Conservation (phyloP, 1,284 basidiomycete species). For the Hymenochaete sp. region DNA sequence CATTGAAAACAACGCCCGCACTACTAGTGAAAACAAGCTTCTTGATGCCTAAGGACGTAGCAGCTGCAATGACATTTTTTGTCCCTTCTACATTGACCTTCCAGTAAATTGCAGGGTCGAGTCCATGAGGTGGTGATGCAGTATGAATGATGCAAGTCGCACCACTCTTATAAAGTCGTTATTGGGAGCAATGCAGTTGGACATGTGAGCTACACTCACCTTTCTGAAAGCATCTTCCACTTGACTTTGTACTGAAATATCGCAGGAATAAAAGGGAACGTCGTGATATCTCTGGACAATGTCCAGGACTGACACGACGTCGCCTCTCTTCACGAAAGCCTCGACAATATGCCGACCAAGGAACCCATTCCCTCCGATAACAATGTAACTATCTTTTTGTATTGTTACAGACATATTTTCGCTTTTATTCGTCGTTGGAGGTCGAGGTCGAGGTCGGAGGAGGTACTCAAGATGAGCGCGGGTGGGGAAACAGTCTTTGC, state of each 20-base stretch:
- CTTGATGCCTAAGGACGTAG: slow-evolving; percentile 59
- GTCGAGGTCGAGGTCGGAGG: background rate
- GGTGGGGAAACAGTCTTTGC: background rate
- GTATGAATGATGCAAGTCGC: slow-evolving; percentile 92
- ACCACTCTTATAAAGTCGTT: slow-evolving; percentile 44
- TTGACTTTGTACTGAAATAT: slow-evolving; percentile 72
- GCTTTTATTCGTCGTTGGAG: background rate
- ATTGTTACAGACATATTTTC: background rate
- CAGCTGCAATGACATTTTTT: slow-evolving; percentile 75
- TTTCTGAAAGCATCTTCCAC: slow-evolving; percentile 66
- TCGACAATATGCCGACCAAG: slow-evolving; percentile 87
- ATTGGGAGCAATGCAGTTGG: background rate
- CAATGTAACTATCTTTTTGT: slow-evolving; percentile 58
- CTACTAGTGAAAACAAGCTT: slow-evolving; percentile 96
- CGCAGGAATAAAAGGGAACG: slow-evolving; percentile 78
- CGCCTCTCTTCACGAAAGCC: slow-evolving; percentile 68
- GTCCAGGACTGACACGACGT: slow-evolving; percentile 80
- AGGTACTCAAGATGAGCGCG: background rate
- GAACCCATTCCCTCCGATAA: slow-evolving; percentile 90
- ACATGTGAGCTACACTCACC: slow-evolving; percentile 33
- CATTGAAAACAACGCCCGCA: slow-evolving; percentile 89
- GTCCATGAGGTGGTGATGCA: slow-evolving; percentile 79
- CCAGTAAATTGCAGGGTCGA: slow-evolving; percentile 72
- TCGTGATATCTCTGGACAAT: slow-evolving; percentile 84
- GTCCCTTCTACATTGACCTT: slow-evolving; percentile 96